phyloP scores from a whole-genome alignment of 768 basidiomycete species.

The Neoboletus subvelutipes region DNA sequence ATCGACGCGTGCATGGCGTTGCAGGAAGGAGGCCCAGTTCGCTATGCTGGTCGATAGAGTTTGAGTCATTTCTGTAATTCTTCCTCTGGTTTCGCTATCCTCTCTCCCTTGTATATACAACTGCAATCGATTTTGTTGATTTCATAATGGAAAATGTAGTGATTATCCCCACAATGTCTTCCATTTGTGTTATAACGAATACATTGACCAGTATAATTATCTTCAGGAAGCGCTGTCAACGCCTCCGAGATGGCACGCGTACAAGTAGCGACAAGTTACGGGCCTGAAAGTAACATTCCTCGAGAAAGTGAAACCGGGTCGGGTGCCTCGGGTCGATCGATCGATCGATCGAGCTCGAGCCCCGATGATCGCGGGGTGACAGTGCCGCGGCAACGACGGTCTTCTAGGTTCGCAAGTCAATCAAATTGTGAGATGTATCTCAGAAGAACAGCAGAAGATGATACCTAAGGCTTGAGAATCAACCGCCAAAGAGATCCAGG shows the following conservation, averaged over 20 bases:
- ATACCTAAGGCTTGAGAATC: not conserved
- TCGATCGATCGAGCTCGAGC: slow-evolving; percentile 1
- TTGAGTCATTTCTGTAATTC: too few species aligned
- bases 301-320: not conserved
- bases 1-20: not conserved
- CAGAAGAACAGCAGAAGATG: not conserved
- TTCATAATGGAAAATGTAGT: too few species aligned
- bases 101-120: too few species aligned
- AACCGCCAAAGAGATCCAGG: too few species aligned
- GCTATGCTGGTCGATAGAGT: too few species aligned
- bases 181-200: not conserved
- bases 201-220: not conserved
- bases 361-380: not conserved
- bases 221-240: not conserved
- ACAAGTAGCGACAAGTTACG: not conserved
- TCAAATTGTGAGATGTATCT: not conserved
- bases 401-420: not conserved
- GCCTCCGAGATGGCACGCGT: not conserved
- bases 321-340: too few species aligned
- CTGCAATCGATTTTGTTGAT: too few species aligned
- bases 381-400: not conserved
- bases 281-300: too few species aligned
- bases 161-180: too few species aligned
- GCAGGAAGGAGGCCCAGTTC: not conserved
- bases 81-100: too few species aligned